These are phyloP conservation scores for Carallia brachiata DNA, from an alignment of 345 rosid genomes.

Conservation along the genomic window DNA sequence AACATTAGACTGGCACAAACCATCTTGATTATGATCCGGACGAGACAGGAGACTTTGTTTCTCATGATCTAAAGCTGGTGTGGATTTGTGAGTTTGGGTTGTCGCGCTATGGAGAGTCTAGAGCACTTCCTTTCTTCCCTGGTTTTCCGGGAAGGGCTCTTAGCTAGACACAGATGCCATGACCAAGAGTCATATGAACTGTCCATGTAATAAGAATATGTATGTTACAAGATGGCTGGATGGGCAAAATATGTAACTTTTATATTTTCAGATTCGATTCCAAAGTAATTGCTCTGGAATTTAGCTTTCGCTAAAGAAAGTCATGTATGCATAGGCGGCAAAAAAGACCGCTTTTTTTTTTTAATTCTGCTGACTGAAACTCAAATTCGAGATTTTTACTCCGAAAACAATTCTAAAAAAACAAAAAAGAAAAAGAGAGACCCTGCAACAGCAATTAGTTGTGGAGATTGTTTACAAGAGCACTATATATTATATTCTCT, in stretches of 20 bases:
- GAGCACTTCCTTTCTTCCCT: too few species aligned
- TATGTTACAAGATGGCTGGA: background rate
- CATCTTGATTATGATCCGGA: too few species aligned
- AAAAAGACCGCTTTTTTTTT: too few species aligned
- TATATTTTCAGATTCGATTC: constrained; percentile 17
- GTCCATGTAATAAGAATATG: constrained; percentile 12
- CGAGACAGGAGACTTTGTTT: background rate
- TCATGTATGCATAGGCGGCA: constrained; percentile 2
- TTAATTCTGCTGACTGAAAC: too few species aligned
- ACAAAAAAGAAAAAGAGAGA: background rate
- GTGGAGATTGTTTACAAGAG: background rate
- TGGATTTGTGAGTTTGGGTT: constrained; percentile 2
- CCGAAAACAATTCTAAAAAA: too few species aligned
- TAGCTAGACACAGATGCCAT: background rate
- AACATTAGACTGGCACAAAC: too few species aligned
- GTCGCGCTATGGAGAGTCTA: background rate
- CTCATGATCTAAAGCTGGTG: background rate
- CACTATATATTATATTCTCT: background rate
- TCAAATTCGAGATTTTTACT: too few species aligned
- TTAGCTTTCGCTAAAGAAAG: background rate
- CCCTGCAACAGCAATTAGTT: background rate
- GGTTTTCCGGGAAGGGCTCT: background rate
- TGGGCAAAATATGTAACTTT: constrained; percentile 15
- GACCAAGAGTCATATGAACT: constrained; percentile 16
- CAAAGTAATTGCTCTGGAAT: background rate